phyloP scores from a whole-genome alignment of 768 basidiomycete species.

The Megacollybia marginata region DNA sequence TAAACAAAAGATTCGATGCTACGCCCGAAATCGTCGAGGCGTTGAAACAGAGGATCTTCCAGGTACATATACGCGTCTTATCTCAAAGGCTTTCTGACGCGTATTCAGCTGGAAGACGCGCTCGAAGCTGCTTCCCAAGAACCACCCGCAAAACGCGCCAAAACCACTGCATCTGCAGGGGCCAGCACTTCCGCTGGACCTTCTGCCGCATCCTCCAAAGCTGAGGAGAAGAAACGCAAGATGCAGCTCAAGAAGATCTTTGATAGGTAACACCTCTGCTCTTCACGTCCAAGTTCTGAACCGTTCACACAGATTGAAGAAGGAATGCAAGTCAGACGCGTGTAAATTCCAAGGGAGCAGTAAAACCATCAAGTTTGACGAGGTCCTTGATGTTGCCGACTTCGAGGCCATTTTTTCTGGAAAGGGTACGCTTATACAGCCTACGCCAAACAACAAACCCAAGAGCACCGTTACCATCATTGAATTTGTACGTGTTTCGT shows the following conservation, averaged over 20 bases:
- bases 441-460: slow-evolving; percentile 32
- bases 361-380: slow-evolving; percentile 33
- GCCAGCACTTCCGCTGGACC: slow-evolving; percentile 5
- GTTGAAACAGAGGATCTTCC: slow-evolving; percentile 20
- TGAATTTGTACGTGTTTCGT: slow-evolving; percentile 20
- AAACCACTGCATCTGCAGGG: slow-evolving; percentile 7
- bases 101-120: slow-evolving; percentile 25
- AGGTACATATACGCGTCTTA: slow-evolving; percentile 7
- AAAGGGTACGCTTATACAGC: slow-evolving; percentile 28
- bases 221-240: slow-evolving; percentile 32
- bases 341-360: slow-evolving; percentile 32
- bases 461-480: slow-evolving; percentile 34
- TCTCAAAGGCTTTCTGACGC: neutral
- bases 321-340: slow-evolving; percentile 29
- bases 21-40: slow-evolving; percentile 21
- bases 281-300: neutral
- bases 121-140: slow-evolving; percentile 9
- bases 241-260: slow-evolving; percentile 32
- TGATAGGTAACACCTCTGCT: slow-evolving; percentile 20
- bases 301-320: slow-evolving; percentile 23
- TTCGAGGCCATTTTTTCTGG: slow-evolving; percentile 28
- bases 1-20: slow-evolving; percentile 15
- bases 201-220: slow-evolving; percentile 10
- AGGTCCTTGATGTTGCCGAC: slow-evolving; percentile 26
- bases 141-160: slow-evolving; percentile 26